Conservation (phyloP, 2,329 filamentous ascomycete species). For the Myriosclerotinia scirpicola region DNA sequence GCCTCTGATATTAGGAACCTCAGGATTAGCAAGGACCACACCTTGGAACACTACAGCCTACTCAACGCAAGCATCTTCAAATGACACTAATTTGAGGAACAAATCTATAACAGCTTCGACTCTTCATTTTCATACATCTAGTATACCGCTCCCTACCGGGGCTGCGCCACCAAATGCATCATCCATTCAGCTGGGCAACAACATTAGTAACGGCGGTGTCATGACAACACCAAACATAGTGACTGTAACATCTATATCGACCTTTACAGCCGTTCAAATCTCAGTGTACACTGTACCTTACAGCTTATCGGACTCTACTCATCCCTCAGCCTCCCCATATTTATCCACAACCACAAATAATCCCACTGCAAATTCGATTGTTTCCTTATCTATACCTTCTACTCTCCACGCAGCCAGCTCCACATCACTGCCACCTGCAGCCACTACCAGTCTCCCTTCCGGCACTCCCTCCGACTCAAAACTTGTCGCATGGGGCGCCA, state of each 20-base stretch:
- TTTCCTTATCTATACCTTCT: neutral
- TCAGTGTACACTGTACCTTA: neutral
- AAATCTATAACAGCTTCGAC: neutral
- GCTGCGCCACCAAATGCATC: neutral
- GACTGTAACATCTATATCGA: neutral
- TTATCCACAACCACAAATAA: neutral
- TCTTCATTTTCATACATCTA: neutral
- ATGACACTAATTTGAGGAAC: neutral
- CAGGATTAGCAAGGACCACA: neutral
- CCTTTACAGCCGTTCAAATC: conserved; percentile 10
- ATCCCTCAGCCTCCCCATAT: neutral
- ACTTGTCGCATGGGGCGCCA: neutral
- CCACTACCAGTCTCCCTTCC: neutral
- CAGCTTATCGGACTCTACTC: neutral
- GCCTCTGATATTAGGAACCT: neutral
- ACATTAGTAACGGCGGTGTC: neutral
- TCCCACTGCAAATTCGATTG: neutral
- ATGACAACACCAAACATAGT: neutral
- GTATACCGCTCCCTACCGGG: neutral
- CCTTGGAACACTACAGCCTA: neutral
- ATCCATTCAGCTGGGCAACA: neutral
- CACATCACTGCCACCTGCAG: neutral
- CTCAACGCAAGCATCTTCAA: neutral
- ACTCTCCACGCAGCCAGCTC: neutral
- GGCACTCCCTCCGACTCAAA: neutral